A percentile compares a stretch with the other conserved stretches of the same genome.
These are phyloP conservation scores for Penicillium cataractarum DNA, from an alignment of 495 filamentous ascomycete genomes.

Conservation along the genomic window DNA sequence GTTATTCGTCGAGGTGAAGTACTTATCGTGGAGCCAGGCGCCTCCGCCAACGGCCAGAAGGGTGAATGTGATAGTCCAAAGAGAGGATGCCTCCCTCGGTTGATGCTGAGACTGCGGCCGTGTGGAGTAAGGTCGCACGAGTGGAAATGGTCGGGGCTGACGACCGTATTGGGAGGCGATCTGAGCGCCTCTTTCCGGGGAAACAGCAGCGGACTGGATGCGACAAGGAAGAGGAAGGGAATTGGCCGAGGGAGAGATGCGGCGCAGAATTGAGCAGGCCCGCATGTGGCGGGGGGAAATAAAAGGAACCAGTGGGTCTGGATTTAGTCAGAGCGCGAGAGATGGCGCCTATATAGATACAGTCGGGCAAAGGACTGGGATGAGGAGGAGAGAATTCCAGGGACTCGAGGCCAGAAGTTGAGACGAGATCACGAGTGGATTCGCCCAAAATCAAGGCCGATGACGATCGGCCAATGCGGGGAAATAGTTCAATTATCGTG, in stretches of 20 bases:
- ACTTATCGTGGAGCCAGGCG: slow-evolving; percentile 42
- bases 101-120: slow-evolving; percentile 20
- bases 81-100: slow-evolving; percentile 43
- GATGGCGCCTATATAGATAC: slow-evolving; percentile 7
- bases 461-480: slow-evolving; percentile 19
- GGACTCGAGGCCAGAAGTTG: not conserved
- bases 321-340: not conserved
- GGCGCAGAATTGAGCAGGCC: slow-evolving; percentile 36
- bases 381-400: not conserved
- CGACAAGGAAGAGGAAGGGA: slow-evolving; percentile 20
- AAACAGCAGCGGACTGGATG: not conserved
- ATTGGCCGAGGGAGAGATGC: slow-evolving; percentile 40
- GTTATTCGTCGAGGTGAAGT: slow-evolving; percentile 23
- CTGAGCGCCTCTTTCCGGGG: slow-evolving; percentile 26
- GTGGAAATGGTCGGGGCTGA: slow-evolving; percentile 27
- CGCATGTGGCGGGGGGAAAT: slow-evolving; percentile 45
- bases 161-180: slow-evolving; percentile 22
- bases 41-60: slow-evolving; percentile 39
- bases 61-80: slow-evolving; percentile 45
- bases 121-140: slow-evolving; percentile 36
- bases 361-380: not conserved
- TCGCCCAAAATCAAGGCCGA: slow-evolving; percentile 14
- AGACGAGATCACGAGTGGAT: slow-evolving; percentile 20
- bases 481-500: slow-evolving; percentile 4
- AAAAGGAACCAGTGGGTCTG: slow-evolving; percentile 2